Percentiles rank a stretch among this genome's conserved stretches.
Conservation (phyloP, 1,139 yeast genomes). For the Lodderomyces jiufengensis region DNA sequence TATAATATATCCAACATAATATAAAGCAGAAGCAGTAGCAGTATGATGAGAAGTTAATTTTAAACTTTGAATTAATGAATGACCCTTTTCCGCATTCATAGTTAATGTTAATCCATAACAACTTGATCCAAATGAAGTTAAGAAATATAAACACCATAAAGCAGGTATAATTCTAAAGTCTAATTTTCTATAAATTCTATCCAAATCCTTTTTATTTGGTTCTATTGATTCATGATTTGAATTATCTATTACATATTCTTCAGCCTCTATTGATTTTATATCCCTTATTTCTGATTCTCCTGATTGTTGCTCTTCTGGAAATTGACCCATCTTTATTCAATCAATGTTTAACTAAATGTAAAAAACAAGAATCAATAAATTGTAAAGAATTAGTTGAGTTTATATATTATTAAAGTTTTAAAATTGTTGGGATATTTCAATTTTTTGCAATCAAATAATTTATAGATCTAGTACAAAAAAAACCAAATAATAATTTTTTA, state of each 20-base stretch:
- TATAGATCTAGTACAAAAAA: too few relatives aligned
- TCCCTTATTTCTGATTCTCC: not conserved
- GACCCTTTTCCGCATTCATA: constrained; percentile 64
- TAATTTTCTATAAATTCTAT: constrained; percentile 60
- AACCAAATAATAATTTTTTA: too few relatives aligned
- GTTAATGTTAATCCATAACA: constrained; percentile 80
- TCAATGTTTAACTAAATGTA: too few relatives aligned
- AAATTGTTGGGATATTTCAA: too few relatives aligned
- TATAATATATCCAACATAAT: constrained; percentile 77
- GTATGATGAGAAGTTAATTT: constrained; percentile 52
- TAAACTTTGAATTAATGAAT: constrained; percentile 57
- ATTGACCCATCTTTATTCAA: too few relatives aligned
- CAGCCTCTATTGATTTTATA: constrained; percentile 7
- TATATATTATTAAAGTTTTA: too few relatives aligned
- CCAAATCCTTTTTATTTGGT: constrained; percentile 33
- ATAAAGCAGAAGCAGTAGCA: constrained; percentile 76
- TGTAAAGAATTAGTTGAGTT: too few relatives aligned
- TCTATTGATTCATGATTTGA: constrained; percentile 4
- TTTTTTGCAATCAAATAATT: too few relatives aligned
- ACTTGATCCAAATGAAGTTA: constrained; percentile 74
- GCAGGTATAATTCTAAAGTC: constrained; percentile 79
- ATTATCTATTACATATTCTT: constrained; percentile 10
- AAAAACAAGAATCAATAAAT: too few relatives aligned
- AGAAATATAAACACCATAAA: constrained; percentile 73
- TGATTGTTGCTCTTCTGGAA: too few relatives aligned